phyloP scores from a whole-genome alignment of 2,329 filamentous ascomycete genomes.

The Pyrenophora graminea region DNA sequence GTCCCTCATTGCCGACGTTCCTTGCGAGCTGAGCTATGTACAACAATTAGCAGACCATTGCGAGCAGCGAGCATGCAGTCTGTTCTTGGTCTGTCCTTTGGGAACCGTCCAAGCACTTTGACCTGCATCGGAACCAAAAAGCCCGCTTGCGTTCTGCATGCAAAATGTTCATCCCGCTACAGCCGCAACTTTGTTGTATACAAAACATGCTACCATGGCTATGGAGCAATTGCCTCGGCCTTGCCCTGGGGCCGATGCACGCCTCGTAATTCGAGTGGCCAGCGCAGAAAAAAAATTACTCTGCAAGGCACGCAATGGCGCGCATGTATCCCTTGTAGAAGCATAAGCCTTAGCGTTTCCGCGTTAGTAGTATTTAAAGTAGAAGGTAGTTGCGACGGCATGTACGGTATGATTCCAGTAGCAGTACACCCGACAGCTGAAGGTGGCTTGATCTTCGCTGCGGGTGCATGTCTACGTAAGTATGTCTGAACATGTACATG shows the following conservation, averaged over 20 bases:
- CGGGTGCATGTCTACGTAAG: too few species aligned
- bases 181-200: constrained; percentile 1
- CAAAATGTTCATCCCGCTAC: not conserved
- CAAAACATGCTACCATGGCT: not conserved
- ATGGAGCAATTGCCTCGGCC: constrained; percentile 6
- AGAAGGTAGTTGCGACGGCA: too few species aligned
- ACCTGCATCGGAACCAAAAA: not conserved
- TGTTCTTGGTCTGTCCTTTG: not conserved
- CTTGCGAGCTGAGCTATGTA: not conserved
- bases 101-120: not conserved
- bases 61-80: not conserved
- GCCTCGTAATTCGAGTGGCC: not conserved
- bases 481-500: too few species aligned
- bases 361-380: not conserved
- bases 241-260: not conserved
- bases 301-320: constrained; percentile 5
- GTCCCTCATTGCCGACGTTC: constrained; percentile 10
- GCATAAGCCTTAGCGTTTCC: not conserved
- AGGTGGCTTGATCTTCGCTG: too few species aligned
- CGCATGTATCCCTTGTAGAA: not conserved
- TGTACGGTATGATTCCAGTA: too few species aligned
- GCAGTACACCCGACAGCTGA: too few species aligned
- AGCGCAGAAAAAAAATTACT: not conserved
- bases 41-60: not conserved
- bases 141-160: not conserved